Conservation (phyloP, 176 grass and related monocot species). For the Puya raimondii region DNA sequence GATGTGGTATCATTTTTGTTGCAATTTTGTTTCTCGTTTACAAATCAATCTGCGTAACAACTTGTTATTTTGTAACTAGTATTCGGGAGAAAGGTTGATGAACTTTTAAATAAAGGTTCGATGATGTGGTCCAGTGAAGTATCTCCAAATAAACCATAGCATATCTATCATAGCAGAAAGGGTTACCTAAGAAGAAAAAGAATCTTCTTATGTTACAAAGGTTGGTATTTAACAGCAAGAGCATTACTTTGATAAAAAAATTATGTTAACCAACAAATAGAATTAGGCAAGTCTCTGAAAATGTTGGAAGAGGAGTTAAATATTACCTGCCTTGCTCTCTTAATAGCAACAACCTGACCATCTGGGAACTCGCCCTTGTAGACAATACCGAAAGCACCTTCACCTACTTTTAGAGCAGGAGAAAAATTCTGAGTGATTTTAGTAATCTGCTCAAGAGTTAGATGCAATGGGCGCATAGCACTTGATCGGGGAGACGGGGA, state of each 20-base stretch:
- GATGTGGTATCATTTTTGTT: too few species aligned
- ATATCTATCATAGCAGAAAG: too few species aligned
- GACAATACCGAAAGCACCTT: constrained; percentile 80
- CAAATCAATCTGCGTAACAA: too few species aligned
- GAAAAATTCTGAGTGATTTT: constrained; percentile 91
- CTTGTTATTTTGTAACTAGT: too few species aligned
- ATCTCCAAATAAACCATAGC: too few species aligned
- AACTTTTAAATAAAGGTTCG: too few species aligned
- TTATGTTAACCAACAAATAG: constrained; percentile 1
- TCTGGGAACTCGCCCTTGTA: constrained; percentile 67
- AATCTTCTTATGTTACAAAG: not conserved
- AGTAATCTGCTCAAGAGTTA: constrained; percentile 60
- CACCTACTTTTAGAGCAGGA: constrained; percentile 44
- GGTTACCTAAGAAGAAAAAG: too few species aligned
- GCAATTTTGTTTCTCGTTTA: too few species aligned
- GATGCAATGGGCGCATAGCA: constrained; percentile 51
- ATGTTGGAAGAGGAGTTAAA: constrained; percentile 4
- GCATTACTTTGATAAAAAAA: not conserved
- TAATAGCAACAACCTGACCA: constrained; percentile 60
- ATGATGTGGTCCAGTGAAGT: too few species aligned
- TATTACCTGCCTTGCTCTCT: constrained; percentile 79
- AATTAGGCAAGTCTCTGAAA: constrained; percentile 6
- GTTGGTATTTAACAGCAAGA: not conserved
- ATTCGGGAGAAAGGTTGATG: too few species aligned
- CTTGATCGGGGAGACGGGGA: constrained; percentile 54